Conservation (phyloP, 2,329 filamentous ascomycete genomes). For the Blastomyces gilchristii region DNA sequence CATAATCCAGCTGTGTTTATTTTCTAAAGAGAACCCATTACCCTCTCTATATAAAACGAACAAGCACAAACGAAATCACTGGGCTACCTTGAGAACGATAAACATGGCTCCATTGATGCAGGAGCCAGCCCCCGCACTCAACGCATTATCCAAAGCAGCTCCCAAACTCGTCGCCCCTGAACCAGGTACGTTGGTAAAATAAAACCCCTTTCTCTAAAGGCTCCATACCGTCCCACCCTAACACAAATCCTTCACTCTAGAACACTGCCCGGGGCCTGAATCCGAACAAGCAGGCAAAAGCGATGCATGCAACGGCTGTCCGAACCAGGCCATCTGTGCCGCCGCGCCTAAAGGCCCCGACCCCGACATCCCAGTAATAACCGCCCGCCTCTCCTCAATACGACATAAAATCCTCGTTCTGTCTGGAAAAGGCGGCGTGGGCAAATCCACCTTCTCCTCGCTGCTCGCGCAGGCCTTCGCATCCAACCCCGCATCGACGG, state of each 20-base stretch:
- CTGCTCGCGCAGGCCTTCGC: conserved; percentile 86
- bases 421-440: conserved; percentile 90
- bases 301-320: conserved; percentile 87
- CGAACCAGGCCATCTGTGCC: conserved; percentile 91
- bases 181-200: conserved; percentile 44
- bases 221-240: conserved; percentile 3
- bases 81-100: background rate
- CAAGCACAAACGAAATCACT: background rate
- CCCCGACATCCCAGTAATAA: conserved; percentile 83
- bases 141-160: conserved; percentile 64
- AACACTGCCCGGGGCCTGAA: conserved; percentile 79
- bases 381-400: conserved; percentile 67
- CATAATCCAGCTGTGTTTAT: background rate
- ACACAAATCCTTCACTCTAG: conserved; percentile 28
- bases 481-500: conserved; percentile 62
- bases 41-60: background rate
- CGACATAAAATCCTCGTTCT: conserved; percentile 88
- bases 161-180: conserved; percentile 87
- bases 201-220: background rate
- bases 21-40: background rate
- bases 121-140: conserved; percentile 59
- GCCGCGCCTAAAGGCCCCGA: conserved; percentile 91
- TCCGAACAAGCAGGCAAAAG: conserved; percentile 48
- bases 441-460: conserved; percentile 87
- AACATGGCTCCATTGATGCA: conserved; percentile 77